Evolutionary conservation across 352 stramenopile species (phyloP), one percentile per base, ranked within the genome.

Genomic region (Pythium insidiosum): DNA sequence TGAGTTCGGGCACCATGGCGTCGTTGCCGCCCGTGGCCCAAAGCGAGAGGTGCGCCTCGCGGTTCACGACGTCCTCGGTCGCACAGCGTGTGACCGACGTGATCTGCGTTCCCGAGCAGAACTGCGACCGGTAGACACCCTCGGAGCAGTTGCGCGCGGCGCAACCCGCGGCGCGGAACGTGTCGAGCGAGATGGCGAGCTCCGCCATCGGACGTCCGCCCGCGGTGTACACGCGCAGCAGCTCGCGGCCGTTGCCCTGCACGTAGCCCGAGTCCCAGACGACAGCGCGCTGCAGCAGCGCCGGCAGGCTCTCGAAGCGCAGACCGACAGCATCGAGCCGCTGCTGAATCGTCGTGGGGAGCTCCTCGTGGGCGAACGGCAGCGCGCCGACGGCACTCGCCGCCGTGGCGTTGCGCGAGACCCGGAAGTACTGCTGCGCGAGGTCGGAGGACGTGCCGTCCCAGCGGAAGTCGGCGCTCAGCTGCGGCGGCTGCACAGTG

Each of bases 181-280:
- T 22, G 13, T 42, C 38, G 22, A 52, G 25, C 19, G 52, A 50
- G 29, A 70, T 33, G 4, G 56, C 61, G 13, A 70, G 50, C 20
- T 66, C 38, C 11, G 61, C 61, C 61, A 70, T 70, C 37, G 44
- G 41, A 6, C 53, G 48, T 23, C 42, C 53, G 11, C 46, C 50
- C 18, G 38, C 21, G 15, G 61, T 69, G 48, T 58, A 63, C n/a
- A 66, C 40, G 4, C 34, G 52, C 15, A 58, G 26, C 19, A 68
- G 50, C 29, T 56, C 40, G 7, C 16, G 29, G 3, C 31, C 24
- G 5, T 13, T 28, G 18, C 40, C 49, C 5, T 46, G 35, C 4
- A 50, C 42, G 29, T 50, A 49, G 20, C 49, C 49, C 11, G 49
- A 44, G 42, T 57, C 49, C 49, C 49, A 57, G 21, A 57, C 18